Percentiles rank a stretch among this genome's conserved stretches.
These are phyloP conservation scores for Amanita jacksonii DNA, from an alignment of 768 basidiomycete species.

Conservation along the genomic window DNA sequence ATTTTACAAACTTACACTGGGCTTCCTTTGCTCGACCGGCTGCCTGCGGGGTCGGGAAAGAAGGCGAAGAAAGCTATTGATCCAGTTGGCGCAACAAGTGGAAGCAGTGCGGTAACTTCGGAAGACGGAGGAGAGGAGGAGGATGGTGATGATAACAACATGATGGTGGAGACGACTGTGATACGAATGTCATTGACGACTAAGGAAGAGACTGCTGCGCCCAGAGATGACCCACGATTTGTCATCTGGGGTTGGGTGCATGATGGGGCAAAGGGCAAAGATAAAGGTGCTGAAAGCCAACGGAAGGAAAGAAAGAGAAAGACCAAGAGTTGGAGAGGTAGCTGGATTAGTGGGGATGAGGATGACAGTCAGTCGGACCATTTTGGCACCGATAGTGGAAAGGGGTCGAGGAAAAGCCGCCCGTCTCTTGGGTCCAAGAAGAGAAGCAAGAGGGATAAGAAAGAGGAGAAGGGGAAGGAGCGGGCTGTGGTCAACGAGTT, in stretches of 20 bases:
- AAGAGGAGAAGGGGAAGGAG: conserved; percentile 4
- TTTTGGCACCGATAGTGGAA: conserved; percentile 19
- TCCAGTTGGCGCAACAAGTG: not conserved
- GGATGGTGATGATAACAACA: conserved; percentile 1
- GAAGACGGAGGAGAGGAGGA: not conserved
- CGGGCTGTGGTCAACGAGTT: conserved; percentile 3
- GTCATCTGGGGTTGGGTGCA: conserved; percentile 76
- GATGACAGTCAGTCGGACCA: conserved; percentile 26
- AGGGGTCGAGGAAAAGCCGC: conserved; percentile 22
- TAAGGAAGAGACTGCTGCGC: conserved; percentile 54
- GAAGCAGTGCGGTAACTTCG: not conserved
- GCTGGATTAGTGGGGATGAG: conserved; percentile 1
- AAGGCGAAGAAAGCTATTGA: not conserved
- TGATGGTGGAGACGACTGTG: conserved; percentile 46
- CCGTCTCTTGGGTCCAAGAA: conserved; percentile 29
- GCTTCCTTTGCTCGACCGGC: conserved; percentile 60
- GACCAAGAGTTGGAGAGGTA: conserved; percentile 3
- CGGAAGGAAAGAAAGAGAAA: not conserved
- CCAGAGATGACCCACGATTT: conserved; percentile 83
- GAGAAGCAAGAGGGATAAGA: conserved; percentile 19
- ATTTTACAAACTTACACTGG: conserved; percentile 75
- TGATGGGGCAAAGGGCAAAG: conserved; percentile 10
- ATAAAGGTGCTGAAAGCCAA: not conserved
- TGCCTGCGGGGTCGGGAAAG: conserved; percentile 35
- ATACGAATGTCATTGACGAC: conserved; percentile 61